Evolutionary conservation across 345 rosid genomes (phyloP).

Genomic region (Eucalyptus erythrocorys): DNA sequence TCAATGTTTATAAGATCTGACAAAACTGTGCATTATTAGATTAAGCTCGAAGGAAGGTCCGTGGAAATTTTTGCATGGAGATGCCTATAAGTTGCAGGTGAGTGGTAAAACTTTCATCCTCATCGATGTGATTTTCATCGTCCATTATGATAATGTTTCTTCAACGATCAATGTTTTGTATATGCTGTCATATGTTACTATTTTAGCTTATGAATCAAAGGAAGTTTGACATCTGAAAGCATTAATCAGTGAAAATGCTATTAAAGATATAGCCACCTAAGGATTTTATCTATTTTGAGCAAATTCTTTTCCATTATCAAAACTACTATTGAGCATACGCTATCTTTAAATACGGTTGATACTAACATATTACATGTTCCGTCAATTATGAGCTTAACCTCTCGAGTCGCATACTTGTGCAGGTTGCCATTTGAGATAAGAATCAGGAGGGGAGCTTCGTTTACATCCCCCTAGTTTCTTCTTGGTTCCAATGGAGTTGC

Average conservation of each 20-base stretch:
- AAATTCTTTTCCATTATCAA: background rate
- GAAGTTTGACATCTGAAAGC: background rate
- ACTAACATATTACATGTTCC: background rate
- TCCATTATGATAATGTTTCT: background rate
- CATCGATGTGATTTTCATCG: background rate
- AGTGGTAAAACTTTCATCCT: background rate
- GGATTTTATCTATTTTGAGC: background rate
- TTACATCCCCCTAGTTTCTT: background rate
- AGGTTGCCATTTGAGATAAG: background rate
- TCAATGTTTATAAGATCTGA: background rate
- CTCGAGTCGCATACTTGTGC: background rate
- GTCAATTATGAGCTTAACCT: background rate
- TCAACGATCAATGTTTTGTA: background rate
- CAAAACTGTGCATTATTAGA: background rate
- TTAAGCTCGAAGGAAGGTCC: background rate
- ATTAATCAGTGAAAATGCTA: background rate
- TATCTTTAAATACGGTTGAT: background rate
- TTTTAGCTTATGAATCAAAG: background rate
- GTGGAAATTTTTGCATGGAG: background rate
- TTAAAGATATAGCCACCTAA: background rate
- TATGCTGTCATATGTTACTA: background rate
- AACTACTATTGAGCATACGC: background rate
- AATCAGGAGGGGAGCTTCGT: background rate
- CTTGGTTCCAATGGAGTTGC: background rate
- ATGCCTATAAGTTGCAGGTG: background rate